Conservation (phyloP, 345 rosid species). For the Tarenaya hassleriana region DNA sequence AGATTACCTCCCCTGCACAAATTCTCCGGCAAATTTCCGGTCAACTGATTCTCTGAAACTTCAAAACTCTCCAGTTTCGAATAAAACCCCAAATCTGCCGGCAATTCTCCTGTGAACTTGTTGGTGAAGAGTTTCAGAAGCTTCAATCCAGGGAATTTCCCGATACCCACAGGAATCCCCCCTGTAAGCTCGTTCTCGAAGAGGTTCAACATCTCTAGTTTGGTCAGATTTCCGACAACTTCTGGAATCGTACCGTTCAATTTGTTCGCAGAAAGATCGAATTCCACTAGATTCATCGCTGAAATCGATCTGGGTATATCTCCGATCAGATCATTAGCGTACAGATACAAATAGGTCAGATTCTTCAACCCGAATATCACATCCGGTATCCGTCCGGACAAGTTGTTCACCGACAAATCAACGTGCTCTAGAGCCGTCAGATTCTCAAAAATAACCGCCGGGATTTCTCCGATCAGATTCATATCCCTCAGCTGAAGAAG, state of each 20-base stretch:
- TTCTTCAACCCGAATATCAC: constrained; percentile 47
- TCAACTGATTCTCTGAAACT: constrained; percentile 52
- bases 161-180: constrained; percentile 45
- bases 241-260: constrained; percentile 64
- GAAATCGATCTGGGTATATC: constrained; percentile 41
- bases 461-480: constrained; percentile 63
- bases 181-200: constrained; percentile 51
- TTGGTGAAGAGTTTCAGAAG: constrained; percentile 43
- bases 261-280: constrained; percentile 55
- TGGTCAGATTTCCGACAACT: constrained; percentile 50
- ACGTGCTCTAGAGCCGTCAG: constrained; percentile 42
- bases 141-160: constrained; percentile 40
- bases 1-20: constrained; percentile 59
- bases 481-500: constrained; percentile 36
- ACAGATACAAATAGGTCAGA: constrained; percentile 38
- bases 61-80: constrained; percentile 61
- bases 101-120: constrained; percentile 57
- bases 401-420: constrained; percentile 41
- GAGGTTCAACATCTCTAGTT: constrained; percentile 34
- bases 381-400: constrained; percentile 53
- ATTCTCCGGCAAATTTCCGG: constrained; percentile 58
- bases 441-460: constrained; percentile 39
- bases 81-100: constrained; percentile 57
- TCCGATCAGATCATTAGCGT: constrained; percentile 42
- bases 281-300: constrained; percentile 29